Conservation (phyloP, 2,329 filamentous ascomycete genomes). For the Cryphonectria naterciae region DNA sequence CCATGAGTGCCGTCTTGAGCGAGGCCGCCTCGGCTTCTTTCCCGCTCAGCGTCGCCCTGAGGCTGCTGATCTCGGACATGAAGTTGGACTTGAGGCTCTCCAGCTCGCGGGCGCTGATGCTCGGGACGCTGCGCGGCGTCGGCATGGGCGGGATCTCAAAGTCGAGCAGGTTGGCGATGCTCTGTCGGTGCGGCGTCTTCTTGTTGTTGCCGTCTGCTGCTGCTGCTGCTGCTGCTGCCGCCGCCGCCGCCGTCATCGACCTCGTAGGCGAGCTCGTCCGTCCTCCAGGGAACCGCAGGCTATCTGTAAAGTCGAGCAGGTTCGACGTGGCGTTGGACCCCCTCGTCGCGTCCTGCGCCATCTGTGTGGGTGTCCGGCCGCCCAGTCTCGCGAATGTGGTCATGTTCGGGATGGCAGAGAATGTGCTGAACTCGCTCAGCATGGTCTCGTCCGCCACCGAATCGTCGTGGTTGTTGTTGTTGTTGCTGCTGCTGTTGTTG, state of each 20-base stretch:
- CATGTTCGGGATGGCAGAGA: conserved; percentile 88
- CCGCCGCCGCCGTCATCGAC: conserved; percentile 32
- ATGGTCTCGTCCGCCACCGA: conserved; percentile 63
- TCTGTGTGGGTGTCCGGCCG: conserved; percentile 40
- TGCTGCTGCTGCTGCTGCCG: conserved; percentile 6
- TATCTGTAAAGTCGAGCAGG: conserved; percentile 87
- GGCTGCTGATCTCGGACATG: conserved; percentile 89
- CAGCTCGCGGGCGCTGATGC: conserved; percentile 87
- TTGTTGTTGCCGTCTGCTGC: conserved; percentile 22
- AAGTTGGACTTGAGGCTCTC: conserved; percentile 91
- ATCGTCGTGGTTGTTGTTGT: conserved; percentile 31
- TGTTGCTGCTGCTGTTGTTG: too few relatives aligned
- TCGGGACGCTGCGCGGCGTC: conserved; percentile 88
- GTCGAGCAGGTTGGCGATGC: conserved; percentile 73
- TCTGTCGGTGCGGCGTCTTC: conserved; percentile 55
- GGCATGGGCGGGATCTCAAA: conserved; percentile 94
- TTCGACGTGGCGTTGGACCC: conserved; percentile 73
- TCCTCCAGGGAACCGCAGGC: conserved; percentile 52
- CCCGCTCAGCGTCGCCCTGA: conserved; percentile 87
- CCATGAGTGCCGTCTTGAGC: conserved; percentile 82
- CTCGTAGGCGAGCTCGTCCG: conserved; percentile 42
- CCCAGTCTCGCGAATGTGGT: conserved; percentile 79
- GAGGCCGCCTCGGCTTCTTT: conserved; percentile 91
- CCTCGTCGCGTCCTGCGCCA: conserved; percentile 36
- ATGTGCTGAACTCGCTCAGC: conserved; percentile 84